Evolutionary conservation across 331 rosid species (phyloP), one percentile per base, ranked within the genome.

Genomic region (Malus hybrid): DNA sequence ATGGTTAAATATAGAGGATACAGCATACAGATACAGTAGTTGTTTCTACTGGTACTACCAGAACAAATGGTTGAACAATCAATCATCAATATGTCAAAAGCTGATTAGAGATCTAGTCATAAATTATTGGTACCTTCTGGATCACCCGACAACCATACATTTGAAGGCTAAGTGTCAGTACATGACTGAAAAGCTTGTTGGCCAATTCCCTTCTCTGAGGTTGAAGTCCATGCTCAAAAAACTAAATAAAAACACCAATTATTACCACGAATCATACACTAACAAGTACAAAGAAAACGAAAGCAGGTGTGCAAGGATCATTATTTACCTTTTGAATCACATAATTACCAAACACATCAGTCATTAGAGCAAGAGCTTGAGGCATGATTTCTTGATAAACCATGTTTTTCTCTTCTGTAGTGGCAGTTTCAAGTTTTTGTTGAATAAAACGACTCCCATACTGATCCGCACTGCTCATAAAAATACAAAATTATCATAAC

Each of bases 331-430:
- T 94, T 76, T 94, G 99, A 88, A 94, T 93, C 74, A 94, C 99
- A 78, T 94, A 94, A 85, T 94, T 94, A 79, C 99, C 99, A 52
- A 94, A 94, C 71, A 94, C 99, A 83, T 94, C 99, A 68, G 99
- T 94, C 97, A 94, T 92, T 81, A 94, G 83, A 73, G 91, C 91
- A 36, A 94, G 96, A 64, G 97, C 97, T 71, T 94, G 92, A 19
- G 99, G 99, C 97, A 86, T 92, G 80, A 94, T 90, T 83, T 94
- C 99, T 87, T 88, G 97, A 87, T 92, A 94, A 85, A 94, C 97
- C 97, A 90, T 94, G 85, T 74, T 87, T 81, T 94, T 94, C 76
- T 94, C 99, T 48, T 94, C 99, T 1, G 73, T 72, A 3, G 89
- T 90, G 32, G 24, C 24, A 24, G 24, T 24, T 24, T 24, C 24